Evolutionary conservation across 2,329 filamentous ascomycete genomes (phyloP).

Genomic region (Paracoccidioides brasiliensis): DNA sequence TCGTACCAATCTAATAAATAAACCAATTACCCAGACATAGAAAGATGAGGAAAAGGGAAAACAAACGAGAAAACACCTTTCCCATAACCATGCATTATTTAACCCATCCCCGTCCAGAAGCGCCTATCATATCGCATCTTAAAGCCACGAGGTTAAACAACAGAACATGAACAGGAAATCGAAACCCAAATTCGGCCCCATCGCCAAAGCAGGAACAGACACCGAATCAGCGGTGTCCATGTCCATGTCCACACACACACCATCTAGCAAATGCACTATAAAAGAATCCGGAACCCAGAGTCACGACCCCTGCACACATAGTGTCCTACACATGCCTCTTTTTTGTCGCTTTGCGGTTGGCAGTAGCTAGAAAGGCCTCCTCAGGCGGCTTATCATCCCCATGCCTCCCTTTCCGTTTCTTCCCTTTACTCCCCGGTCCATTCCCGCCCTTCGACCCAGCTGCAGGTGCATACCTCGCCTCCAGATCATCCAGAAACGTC

Average conservation of each 20-base stretch:
- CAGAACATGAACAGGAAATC: background rate
- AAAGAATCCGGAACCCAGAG: background rate
- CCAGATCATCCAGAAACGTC: constrained; percentile 58
- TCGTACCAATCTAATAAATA: too few relatives aligned
- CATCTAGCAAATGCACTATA: background rate
- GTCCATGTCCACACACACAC: background rate
- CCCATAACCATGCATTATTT: background rate
- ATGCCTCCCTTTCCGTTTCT: constrained; percentile 40
- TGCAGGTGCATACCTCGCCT: constrained; percentile 56
- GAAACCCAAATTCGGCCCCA: background rate
- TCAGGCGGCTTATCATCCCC: constrained; percentile 46
- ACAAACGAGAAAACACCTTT: background rate
- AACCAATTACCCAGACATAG: background rate
- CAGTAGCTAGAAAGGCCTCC: constrained; percentile 40
- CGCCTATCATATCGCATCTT: constrained; percentile 1
- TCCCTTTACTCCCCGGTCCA: constrained; percentile 23
- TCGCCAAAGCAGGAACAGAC: background rate
- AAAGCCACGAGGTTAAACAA: background rate
- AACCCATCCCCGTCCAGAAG: background rate
- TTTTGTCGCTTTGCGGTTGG: constrained; percentile 1
- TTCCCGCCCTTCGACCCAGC: constrained; percentile 17
- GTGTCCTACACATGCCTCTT: background rate
- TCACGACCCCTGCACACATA: background rate
- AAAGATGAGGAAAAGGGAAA: background rate
- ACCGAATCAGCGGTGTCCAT: background rate